These are phyloP conservation scores for Lentinus polychrous DNA, from an alignment of 1,284 basidiomycete genomes.

Conservation along the genomic window DNA sequence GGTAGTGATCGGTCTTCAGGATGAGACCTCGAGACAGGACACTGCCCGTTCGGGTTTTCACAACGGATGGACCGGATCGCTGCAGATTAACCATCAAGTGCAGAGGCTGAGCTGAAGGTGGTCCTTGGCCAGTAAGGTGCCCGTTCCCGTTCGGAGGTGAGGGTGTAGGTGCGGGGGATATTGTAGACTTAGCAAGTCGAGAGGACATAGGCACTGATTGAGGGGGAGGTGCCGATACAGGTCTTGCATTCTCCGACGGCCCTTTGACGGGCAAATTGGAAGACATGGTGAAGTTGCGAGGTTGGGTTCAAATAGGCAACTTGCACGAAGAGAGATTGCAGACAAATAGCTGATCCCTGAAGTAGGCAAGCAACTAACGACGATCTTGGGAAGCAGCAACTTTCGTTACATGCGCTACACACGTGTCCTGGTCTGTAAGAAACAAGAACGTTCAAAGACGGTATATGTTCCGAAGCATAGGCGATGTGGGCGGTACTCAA, in stretches of 20 bases:
- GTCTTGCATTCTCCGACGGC: neutral
- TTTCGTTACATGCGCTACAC: neutral
- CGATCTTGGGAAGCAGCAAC: neutral
- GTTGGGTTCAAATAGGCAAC: neutral
- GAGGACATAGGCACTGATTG: neutral
- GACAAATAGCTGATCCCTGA: neutral
- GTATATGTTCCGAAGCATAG: too few species aligned
- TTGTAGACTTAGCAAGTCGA: neutral
- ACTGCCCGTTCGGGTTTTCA: slow-evolving; percentile 84
- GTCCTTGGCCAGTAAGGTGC: neutral
- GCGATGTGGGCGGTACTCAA: too few species aligned
- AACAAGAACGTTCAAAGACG: too few species aligned
- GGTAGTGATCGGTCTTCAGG: slow-evolving; percentile 91
- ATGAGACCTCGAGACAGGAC: slow-evolving; percentile 89
- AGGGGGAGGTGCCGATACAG: slow-evolving; percentile 1
- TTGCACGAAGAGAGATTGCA: neutral
- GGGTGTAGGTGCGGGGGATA: too few species aligned
- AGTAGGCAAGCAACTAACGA: neutral
- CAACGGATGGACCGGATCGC: slow-evolving; percentile 64
- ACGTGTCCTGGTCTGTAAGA: neutral
- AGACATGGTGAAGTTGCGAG: neutral
- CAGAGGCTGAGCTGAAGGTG: slow-evolving; percentile 19
- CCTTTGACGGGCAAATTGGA: neutral
- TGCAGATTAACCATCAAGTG: slow-evolving; percentile 58
- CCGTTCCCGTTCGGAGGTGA: too few species aligned